phyloP scores from a whole-genome alignment of 192 early-diverging fungal genomes.

The Gigaspora rosea region DNA sequence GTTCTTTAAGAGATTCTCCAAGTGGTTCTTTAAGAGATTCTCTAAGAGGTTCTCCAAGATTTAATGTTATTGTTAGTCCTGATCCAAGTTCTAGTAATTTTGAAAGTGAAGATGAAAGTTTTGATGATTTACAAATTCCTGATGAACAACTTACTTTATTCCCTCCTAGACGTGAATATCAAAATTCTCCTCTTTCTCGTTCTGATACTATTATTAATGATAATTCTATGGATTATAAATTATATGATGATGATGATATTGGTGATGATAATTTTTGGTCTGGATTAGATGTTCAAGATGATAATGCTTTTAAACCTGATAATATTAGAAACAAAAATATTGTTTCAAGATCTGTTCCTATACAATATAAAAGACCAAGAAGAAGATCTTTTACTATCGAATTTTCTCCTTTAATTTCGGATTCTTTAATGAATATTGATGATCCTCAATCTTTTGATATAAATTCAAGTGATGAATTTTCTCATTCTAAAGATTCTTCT shows the following conservation, averaged over 20 bases:
- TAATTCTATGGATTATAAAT: neutral
- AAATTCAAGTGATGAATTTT: neutral
- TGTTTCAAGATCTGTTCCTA: neutral
- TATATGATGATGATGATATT: neutral
- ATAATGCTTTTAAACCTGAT: neutral
- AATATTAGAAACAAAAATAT: neutral
- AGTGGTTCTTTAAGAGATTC: no score
- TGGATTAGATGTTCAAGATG: neutral
- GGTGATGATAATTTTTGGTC: neutral
- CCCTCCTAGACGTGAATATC: neutral
- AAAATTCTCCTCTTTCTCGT: neutral
- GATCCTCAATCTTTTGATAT: no score
- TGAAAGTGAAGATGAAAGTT: neutral
- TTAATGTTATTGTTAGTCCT: neutral
- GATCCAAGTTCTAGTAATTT: neutral
- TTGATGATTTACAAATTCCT: slow-evolving; percentile 6
- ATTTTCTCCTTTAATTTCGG: neutral
- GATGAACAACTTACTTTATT: neutral
- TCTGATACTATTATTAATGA: neutral
- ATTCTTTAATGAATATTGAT: neutral
- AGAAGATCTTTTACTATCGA: neutral
- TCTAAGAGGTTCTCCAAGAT: no score
- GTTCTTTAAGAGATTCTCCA: no score
- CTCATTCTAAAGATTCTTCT: neutral
- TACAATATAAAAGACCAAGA: neutral